Evolutionary conservation across 2,329 filamentous ascomycete species (phyloP).

Genomic region (Penicillium sp.): DNA sequence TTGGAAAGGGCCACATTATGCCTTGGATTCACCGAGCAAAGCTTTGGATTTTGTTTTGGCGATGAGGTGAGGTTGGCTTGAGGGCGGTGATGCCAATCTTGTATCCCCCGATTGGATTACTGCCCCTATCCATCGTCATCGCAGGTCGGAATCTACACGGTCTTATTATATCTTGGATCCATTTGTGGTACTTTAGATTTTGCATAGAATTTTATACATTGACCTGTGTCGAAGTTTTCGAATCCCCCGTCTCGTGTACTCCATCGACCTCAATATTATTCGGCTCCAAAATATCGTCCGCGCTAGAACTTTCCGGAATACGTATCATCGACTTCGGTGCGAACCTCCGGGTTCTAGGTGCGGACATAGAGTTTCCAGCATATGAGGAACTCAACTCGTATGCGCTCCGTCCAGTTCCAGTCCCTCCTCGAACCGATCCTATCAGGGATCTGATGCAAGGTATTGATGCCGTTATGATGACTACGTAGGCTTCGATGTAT

Average conservation of each 20-base stretch:
- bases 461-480: constrained; percentile 33
- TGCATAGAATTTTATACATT: not conserved
- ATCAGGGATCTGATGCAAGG: constrained; percentile 28
- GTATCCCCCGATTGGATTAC: not conserved
- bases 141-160: no score
- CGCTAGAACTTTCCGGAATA: constrained; percentile 7
- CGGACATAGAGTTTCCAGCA: constrained; percentile 1
- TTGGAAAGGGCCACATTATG: not conserved
- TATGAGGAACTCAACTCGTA: constrained; percentile 15
- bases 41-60: not conserved
- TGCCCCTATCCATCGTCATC: not conserved
- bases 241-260: not conserved
- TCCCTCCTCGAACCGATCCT: constrained; percentile 1
- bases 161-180: no score
- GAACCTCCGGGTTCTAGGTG: constrained; percentile 5
- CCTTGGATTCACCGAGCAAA: not conserved
- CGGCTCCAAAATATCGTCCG: constrained; percentile 1
- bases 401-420: constrained; percentile 8
- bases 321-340: constrained; percentile 10
- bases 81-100: not conserved
- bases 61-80: not conserved
- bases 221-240: not conserved
- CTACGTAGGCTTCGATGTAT: constrained; percentile 29
- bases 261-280: not conserved
- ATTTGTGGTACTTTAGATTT: no score